Evolutionary conservation across 75 land plant genomes (phyloP).

Genomic region (Cunninghamia lanceolata): DNA sequence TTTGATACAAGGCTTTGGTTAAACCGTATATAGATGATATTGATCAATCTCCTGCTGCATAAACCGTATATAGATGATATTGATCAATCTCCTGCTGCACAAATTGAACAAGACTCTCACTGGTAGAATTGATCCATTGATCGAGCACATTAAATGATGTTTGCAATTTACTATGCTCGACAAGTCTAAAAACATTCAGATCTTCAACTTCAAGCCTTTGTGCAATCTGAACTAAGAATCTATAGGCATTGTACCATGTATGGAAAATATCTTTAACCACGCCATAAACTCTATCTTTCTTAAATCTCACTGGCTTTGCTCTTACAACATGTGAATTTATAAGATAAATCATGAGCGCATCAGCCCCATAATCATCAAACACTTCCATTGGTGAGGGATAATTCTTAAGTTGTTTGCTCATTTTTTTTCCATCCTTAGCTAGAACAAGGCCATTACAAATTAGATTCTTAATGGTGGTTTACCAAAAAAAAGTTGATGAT

Average conservation of each 20-base stretch:
- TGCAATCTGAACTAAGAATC: conserved; percentile 95
- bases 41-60: conserved; percentile 97
- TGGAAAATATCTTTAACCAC: conserved; percentile 96
- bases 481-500: too few relatives aligned
- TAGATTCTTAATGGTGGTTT: too few relatives aligned
- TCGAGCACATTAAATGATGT: conserved; percentile 92
- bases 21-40: conserved; percentile 94
- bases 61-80: conserved; percentile 95
- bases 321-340: conserved; percentile 98
- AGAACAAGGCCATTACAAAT: too few relatives aligned
- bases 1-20: conserved; percentile 93
- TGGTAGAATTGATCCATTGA: conserved; percentile 97
- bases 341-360: conserved; percentile 90
- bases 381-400: too few relatives aligned
- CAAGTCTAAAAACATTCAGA: conserved; percentile 57
- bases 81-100: conserved; percentile 97
- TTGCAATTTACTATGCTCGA: conserved; percentile 43
- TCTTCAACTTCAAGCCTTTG: conserved; percentile 84
- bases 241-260: conserved; percentile 99
- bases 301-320: conserved; percentile 86
- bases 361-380: too few relatives aligned
- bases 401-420: too few relatives aligned
- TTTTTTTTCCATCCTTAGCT: too few relatives aligned
- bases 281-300: conserved; percentile 82
- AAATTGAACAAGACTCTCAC: conserved; percentile 90